Percentiles rank a stretch among this genome's conserved stretches.
Evolutionary conservation across 2,329 filamentous ascomycete genomes (phyloP).

Genomic region (Fusarium citri): DNA sequence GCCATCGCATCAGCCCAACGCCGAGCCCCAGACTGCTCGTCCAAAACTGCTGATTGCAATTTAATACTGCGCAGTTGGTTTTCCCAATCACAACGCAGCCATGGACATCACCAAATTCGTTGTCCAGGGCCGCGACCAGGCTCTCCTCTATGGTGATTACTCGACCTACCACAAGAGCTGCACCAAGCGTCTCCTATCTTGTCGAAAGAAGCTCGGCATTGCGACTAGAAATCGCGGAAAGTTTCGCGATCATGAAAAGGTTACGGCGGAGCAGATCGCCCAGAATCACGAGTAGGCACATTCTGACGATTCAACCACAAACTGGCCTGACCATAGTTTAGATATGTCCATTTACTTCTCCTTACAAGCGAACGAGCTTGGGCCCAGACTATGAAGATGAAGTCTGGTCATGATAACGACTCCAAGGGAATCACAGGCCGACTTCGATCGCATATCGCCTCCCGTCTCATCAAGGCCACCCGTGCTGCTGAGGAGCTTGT

Average conservation of each 20-base stretch:
- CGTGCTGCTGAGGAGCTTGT: slow-evolving; percentile 76
- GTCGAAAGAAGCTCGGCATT: slow-evolving; percentile 86
- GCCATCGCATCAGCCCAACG: slow-evolving; percentile 6
- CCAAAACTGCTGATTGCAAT: neutral
- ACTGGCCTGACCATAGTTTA: slow-evolving; percentile 51
- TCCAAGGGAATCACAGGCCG: slow-evolving; percentile 82
- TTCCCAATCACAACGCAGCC: neutral
- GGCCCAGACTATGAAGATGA: slow-evolving; percentile 97
- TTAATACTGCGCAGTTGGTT: neutral
- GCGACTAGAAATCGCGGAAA: slow-evolving; percentile 88
- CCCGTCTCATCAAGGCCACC: slow-evolving; percentile 83
- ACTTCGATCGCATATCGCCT: slow-evolving; percentile 88
- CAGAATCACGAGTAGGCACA: slow-evolving; percentile 77
- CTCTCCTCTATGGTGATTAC: slow-evolving; percentile 90
- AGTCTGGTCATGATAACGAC: slow-evolving; percentile 82
- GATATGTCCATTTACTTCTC: slow-evolving; percentile 82
- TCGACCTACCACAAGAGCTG: slow-evolving; percentile 84
- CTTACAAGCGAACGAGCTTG: slow-evolving; percentile 91
- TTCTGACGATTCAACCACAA: neutral
- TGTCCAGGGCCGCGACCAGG: slow-evolving; percentile 81
- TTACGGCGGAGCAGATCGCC: slow-evolving; percentile 81
- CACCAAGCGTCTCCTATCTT: slow-evolving; percentile 82
- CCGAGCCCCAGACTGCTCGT: neutral
- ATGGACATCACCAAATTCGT: slow-evolving; percentile 95
- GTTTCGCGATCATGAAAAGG: slow-evolving; percentile 75